Conservation (phyloP, 352 stramenopile species). For the Phytophthora crassamura region DNA sequence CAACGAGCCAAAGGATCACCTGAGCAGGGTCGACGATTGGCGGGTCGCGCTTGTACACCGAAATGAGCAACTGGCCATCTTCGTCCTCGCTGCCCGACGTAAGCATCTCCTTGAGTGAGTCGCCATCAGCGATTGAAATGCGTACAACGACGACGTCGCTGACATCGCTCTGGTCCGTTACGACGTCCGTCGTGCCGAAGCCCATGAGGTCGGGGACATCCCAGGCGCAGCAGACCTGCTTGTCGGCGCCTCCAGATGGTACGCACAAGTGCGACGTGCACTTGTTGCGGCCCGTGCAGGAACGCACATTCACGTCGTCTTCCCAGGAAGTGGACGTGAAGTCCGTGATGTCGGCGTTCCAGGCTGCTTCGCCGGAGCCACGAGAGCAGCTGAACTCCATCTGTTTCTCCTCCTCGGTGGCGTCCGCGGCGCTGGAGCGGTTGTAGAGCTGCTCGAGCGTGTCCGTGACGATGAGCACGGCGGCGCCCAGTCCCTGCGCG, state of each 20-base stretch:
- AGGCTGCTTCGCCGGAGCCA: conserved; percentile 41
- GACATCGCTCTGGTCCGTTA: conserved; percentile 50
- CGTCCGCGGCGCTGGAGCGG: conserved; percentile 41
- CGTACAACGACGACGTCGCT: conserved; percentile 72
- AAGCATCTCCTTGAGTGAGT: conserved; percentile 56
- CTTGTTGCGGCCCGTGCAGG: conserved; percentile 44
- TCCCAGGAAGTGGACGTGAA: conserved; percentile 39
- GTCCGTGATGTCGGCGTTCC: conserved; percentile 40
- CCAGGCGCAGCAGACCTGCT: conserved; percentile 81
- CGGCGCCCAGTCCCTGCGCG: conserved; percentile 70
- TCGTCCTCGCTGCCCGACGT: conserved; percentile 27
- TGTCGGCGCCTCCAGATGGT: conserved; percentile 53
- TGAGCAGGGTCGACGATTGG: conserved; percentile 68
- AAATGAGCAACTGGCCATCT: conserved; percentile 46
- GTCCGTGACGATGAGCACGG: conserved; percentile 78
- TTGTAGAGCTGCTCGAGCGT: conserved; percentile 78
- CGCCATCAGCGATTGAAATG: conserved; percentile 65
- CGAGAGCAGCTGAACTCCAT: conserved; percentile 73
- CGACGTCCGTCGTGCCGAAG: conserved; percentile 46
- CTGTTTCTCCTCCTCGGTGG: conserved; percentile 39
- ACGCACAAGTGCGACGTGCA: conserved; percentile 74
- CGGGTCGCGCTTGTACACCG: conserved; percentile 71
- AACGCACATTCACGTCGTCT: conserved; percentile 46
- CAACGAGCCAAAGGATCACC: conserved; percentile 78
- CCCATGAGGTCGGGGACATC: conserved; percentile 80